phyloP scores from a whole-genome alignment of 176 grass and related monocot species.

The Eragrostis curvula region DNA sequence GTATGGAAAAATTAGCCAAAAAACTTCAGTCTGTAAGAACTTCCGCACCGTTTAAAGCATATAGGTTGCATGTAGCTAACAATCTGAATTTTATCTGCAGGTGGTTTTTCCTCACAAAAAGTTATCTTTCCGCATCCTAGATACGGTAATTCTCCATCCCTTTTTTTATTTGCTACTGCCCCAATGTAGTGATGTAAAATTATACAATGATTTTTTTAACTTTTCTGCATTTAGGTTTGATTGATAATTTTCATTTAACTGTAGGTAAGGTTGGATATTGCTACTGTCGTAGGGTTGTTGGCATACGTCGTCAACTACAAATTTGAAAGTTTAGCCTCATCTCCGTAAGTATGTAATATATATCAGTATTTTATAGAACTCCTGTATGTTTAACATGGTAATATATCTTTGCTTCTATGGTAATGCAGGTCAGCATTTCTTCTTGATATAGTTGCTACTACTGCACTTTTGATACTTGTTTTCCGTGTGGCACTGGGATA shows the following conservation, averaged over 20 bases:
- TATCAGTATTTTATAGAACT: conserved; percentile 25
- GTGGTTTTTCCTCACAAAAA: conserved; percentile 99
- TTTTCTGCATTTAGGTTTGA: background rate
- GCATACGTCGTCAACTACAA: conserved; percentile 94
- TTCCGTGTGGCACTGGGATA: conserved; percentile 85
- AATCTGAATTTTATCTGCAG: conserved; percentile 47
- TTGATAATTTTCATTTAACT: conserved; percentile 33
- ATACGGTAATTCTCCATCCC: conserved; percentile 71
- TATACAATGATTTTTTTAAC: background rate
- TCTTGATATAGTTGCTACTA: conserved; percentile 79
- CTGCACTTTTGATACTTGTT: conserved; percentile 71
- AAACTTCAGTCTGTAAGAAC: background rate
- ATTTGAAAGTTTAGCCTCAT: conserved; percentile 90
- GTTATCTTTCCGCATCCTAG: conserved; percentile 92
- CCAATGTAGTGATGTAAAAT: background rate
- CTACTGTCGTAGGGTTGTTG: conserved; percentile 74
- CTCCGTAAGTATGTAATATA: conserved; percentile 92
- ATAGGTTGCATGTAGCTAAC: background rate
- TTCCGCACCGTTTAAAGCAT: background rate
- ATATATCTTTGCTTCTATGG: conserved; percentile 17
- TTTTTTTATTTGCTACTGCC: background rate
- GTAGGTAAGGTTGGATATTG: conserved; percentile 87
- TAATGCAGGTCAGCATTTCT: conserved; percentile 82
- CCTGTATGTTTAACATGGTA: background rate
- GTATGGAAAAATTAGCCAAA: background rate